A percentile compares a stretch with the other conserved stretches of the same genome.
Evolutionary conservation across 192 early-diverging fungal genomes (phyloP).

Genomic region (Chytriomyces confervae): DNA sequence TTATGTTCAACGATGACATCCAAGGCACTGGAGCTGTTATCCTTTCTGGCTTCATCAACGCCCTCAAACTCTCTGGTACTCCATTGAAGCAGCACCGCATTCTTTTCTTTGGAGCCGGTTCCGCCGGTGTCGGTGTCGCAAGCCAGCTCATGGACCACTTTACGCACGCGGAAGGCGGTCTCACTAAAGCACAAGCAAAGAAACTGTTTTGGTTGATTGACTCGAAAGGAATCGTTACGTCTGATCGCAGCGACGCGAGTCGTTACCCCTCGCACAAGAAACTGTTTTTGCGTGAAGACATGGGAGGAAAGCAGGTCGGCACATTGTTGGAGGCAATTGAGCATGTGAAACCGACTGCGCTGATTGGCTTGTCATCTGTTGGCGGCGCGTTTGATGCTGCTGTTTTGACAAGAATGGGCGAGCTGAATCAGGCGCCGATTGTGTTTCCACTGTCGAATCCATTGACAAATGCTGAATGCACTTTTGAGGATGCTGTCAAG

Average conservation of each 20-base stretch:
- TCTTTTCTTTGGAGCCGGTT: slow-evolving; percentile 94
- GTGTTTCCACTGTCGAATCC: slow-evolving; percentile 89
- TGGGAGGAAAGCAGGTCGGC: slow-evolving; percentile 77
- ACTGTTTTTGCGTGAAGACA: slow-evolving; percentile 87
- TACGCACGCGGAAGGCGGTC: slow-evolving; percentile 63
- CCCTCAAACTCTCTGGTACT: slow-evolving; percentile 71
- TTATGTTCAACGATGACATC: slow-evolving; percentile 96
- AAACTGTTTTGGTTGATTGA: slow-evolving; percentile 86
- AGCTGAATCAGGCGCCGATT: slow-evolving; percentile 77
- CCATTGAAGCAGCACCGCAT: slow-evolving; percentile 79
- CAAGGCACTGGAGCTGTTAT: slow-evolving; percentile 95
- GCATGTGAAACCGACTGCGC: slow-evolving; percentile 83
- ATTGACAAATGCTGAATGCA: slow-evolving; percentile 89
- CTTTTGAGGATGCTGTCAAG: slow-evolving; percentile 89
- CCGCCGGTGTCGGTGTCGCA: slow-evolving; percentile 94
- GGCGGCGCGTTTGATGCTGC: slow-evolving; percentile 76
- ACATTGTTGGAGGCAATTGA: slow-evolving; percentile 77
- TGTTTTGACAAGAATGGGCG: slow-evolving; percentile 75
- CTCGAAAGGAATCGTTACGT: slow-evolving; percentile 88
- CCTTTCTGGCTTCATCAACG: slow-evolving; percentile 87
- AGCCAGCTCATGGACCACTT: slow-evolving; percentile 87
- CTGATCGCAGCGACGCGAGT: slow-evolving; percentile 80
- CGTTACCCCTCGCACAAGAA: slow-evolving; percentile 48
- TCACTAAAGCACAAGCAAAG: slow-evolving; percentile 75
- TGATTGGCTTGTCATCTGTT: slow-evolving; percentile 88